Base-by-base conservation (phyloP, 371 early-diverging fungal genomes). In the Furculomyces boomerangus region DNA sequence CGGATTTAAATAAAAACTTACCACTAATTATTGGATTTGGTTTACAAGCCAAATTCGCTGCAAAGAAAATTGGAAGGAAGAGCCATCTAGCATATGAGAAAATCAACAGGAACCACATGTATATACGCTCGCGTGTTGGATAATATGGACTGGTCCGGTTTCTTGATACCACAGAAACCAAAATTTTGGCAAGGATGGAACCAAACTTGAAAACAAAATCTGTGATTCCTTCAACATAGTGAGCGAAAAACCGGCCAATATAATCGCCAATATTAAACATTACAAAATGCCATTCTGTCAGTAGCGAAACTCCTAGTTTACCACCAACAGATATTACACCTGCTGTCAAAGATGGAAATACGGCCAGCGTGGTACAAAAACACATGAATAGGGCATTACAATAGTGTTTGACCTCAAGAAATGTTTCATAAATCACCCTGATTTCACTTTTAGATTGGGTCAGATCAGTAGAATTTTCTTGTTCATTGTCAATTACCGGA, bases 281-380 rank as follows among this genome's bases (percentile, higher is more conserved):
- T 43, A 88, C 64, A 60, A 86, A 88, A 57, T 83, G 83, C 54
- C 84, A 70, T 10, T 83, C 80, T 24, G 82, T 71, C 66, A 87
- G 81, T 30, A 83, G 57, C 45, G 47, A 48, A 37, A 57, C 57
- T 0, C 62, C 67, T 22, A 27, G 32, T n/a, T 27, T 56, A 20
- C 53, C 28, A 13, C 61, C 50, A 1, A 66, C 58, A 0, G 87
- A 83, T 39, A 73, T 75, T 58, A 86, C 80, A 16, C 76, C 66
- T 0, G 80, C 71, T 0, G 86, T 84, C 40, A 86, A 71, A 1
- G 89, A 79, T 0, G 89, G 89, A 65, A 81, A 88, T 18, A 88
- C 58, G 28, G 77, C 71, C 20, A 88, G 60, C 0, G 89, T 88
- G 51, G 84, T 62, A 0, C 71, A 57, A 64, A 85, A 86, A 22